A percentile compares a stretch with the other conserved stretches of the same genome.
phyloP scores from a whole-genome alignment of 768 basidiomycete species.

The Sarcodon aspratus region DNA sequence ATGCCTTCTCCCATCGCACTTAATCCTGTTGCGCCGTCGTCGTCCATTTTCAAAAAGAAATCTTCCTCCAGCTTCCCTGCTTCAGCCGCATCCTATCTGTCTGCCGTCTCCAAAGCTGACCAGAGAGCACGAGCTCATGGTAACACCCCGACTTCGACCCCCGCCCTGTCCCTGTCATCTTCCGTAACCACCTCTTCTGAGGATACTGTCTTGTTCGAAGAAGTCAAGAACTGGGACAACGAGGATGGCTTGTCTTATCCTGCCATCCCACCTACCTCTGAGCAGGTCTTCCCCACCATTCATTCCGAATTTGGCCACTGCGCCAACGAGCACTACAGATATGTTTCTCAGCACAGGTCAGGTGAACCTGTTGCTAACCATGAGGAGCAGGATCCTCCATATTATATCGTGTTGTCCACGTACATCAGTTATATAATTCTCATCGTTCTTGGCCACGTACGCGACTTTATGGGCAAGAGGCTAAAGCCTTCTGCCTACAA shows the following conservation, averaged over 20 bases:
- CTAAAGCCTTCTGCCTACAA: conserved; percentile 57
- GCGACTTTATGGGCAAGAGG: conserved; percentile 92
- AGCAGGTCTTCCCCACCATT: conserved; percentile 65
- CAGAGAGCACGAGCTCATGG: conserved; percentile 43
- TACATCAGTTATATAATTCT: conserved; percentile 92
- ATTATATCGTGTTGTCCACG: conserved; percentile 85
- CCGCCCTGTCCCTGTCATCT: conserved; percentile 65
- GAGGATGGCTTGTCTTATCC: conserved; percentile 50
- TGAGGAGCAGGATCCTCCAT: conserved; percentile 77
- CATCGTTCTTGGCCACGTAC: conserved; percentile 83
- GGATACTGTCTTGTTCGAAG: conserved; percentile 52
- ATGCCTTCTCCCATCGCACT: conserved; percentile 60
- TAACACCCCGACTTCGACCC: conserved; percentile 47
- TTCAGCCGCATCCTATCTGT: conserved; percentile 48
- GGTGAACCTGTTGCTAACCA: conserved; percentile 38
- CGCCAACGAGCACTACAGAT: conserved; percentile 63
- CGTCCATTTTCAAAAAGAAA: conserved; percentile 46
- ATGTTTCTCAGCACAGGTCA: conserved; percentile 47
- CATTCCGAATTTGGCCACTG: conserved; percentile 94
- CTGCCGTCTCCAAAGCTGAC: conserved; percentile 54
- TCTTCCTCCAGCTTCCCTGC: conserved; percentile 26
- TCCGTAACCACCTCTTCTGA: conserved; percentile 60
- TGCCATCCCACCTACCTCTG: conserved; percentile 62
- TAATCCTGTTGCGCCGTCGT: conserved; percentile 33
- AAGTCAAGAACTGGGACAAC: conserved; percentile 19